Conservation (phyloP, 228 moss, liverwort and hornwort species). For the Sphagnum magellanicum region DNA sequence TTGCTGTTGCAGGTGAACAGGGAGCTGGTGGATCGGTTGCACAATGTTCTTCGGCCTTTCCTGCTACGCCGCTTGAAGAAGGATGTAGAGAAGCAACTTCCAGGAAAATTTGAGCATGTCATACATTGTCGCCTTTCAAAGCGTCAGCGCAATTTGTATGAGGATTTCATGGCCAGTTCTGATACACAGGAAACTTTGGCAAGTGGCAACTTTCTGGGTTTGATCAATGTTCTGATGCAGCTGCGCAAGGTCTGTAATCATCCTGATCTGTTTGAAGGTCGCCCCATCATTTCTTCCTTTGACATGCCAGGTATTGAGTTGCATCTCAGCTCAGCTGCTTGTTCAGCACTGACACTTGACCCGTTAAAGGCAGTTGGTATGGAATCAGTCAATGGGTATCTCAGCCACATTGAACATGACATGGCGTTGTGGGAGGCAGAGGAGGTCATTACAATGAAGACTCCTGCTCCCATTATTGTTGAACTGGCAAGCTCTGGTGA, state of each 20-base stretch:
- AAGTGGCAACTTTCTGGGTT: conserved; percentile 91
- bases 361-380: conserved; percentile 42
- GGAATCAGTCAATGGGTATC: conserved; percentile 13
- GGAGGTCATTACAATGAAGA: conserved; percentile 20
- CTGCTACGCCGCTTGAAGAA: conserved; percentile 90
- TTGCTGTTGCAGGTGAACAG: conserved; percentile 56
- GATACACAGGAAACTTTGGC: conserved; percentile 96
- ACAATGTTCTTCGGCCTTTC: conserved; percentile 95
- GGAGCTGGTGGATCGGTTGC: conserved; percentile 93
- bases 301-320: conserved; percentile 85
- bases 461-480: conserved; percentile 28
- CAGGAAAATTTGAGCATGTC: conserved; percentile 96
- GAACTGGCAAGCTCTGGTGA: conserved; percentile 47
- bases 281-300: conserved; percentile 90
- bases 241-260: conserved; percentile 98
- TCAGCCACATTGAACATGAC: conserved; percentile 24
- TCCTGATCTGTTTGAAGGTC: conserved; percentile 94
- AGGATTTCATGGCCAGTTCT: conserved; percentile 99
- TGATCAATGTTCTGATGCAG: conserved; percentile 98
- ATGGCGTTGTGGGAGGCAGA: conserved; percentile 43
- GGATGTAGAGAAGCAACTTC: conserved; percentile 99
- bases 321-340: conserved; percentile 71
- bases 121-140: conserved; percentile 90
- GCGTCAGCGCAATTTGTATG: conserved; percentile 91
- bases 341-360: conserved; percentile 30